A percentile compares a stretch with the other conserved stretches of the same genome.
Conservation (phyloP, 208 protist genomes). For the Strigomonas culicis region DNA sequence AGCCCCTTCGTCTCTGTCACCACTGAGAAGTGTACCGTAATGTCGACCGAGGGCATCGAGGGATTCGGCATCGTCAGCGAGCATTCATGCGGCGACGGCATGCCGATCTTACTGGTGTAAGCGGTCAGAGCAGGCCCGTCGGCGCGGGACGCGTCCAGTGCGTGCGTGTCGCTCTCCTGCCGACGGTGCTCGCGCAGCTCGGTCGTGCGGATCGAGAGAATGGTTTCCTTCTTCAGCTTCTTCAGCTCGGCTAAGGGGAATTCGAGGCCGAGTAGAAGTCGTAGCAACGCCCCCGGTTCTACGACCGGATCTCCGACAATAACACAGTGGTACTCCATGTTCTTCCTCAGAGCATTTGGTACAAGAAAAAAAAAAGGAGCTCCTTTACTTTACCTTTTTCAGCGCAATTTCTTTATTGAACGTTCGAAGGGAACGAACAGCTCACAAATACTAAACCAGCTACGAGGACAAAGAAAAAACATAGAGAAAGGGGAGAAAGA, state of each 20-base stretch:
- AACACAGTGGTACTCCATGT: conserved; percentile 56
- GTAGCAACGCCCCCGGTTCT: conserved; percentile 35
- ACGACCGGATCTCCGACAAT: conserved; percentile 37
- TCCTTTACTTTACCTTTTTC: background rate
- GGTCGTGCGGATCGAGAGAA: background rate
- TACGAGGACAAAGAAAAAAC: conserved; percentile 2
- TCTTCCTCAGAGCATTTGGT: background rate
- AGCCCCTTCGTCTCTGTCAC: conserved; percentile 23
- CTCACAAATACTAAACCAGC: background rate
- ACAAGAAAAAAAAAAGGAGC: conserved; percentile 18
- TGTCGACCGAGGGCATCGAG: conserved; percentile 44
- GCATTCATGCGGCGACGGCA: conserved; percentile 3
- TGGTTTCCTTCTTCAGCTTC: conserved; percentile 1
- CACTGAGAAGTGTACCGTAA: conserved; percentile 33
- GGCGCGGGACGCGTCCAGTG: background rate
- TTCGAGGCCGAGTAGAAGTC: conserved; percentile 24
- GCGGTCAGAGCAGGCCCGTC: background rate
- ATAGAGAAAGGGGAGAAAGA: conserved; percentile 12
- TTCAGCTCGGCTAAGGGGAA: conserved; percentile 22
- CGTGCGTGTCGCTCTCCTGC: background rate
- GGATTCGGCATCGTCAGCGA: conserved; percentile 36
- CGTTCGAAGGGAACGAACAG: background rate
- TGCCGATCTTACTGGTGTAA: background rate
- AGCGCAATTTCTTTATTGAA: background rate
- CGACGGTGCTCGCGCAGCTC: conserved; percentile 18